Percentiles rank a stretch among this genome's conserved stretches.
Conservation (phyloP, 805 yeast genomes). For the Lipomyces lipofer region DNA sequence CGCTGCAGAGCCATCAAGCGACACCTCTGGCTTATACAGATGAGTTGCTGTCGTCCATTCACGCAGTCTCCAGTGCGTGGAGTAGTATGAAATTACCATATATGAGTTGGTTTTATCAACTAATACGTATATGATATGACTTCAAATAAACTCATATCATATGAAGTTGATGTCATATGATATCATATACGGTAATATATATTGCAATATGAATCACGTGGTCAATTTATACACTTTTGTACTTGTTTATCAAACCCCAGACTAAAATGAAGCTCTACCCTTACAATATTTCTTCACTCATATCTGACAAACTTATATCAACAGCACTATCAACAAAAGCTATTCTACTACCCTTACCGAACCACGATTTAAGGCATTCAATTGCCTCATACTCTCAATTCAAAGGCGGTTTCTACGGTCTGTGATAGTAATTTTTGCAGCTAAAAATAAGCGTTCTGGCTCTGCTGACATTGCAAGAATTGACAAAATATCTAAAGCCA, state of each 20-base stretch:
- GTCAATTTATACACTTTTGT: no score
- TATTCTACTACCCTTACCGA: neutral
- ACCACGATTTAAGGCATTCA: conserved; percentile 3
- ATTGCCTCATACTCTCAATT: neutral
- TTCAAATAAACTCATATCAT: neutral
- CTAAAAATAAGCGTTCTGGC: conserved; percentile 1
- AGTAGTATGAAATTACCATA: neutral
- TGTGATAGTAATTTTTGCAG: neutral
- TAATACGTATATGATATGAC: neutral
- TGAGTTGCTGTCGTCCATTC: no score
- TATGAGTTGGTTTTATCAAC: neutral
- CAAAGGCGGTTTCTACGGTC: neutral
- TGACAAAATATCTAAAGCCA: conserved; percentile 1
- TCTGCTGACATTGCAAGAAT: conserved; percentile 5
- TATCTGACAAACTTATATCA: neutral
- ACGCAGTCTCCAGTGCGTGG: no score
- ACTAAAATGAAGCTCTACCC: no score
- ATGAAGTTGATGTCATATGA: neutral
- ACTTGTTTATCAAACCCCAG: no score
- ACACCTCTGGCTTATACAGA: no score
- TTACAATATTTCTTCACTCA: no score
- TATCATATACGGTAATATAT: neutral
- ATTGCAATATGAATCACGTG: neutral
- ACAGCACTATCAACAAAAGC: neutral
- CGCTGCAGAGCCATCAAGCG: no score